Percentiles rank a stretch among this genome's conserved stretches.
Evolutionary conservation across 768 basidiomycete species (phyloP).

Genomic region (Ephemerocybe angulata): DNA sequence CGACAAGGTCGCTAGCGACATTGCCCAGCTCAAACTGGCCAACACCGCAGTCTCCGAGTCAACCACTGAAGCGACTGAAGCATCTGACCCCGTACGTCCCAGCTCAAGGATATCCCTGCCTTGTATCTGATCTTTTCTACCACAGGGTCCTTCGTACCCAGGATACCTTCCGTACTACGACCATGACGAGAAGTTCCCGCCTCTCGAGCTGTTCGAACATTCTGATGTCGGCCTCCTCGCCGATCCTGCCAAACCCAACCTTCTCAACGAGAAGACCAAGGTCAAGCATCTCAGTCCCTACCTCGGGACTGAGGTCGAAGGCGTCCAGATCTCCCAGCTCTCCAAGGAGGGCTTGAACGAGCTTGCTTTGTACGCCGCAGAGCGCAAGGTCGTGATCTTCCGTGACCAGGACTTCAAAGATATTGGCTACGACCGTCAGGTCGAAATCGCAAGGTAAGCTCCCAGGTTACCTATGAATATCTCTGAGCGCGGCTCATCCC

Average conservation of each 20-base stretch:
- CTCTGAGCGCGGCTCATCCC: slow-evolving; percentile 29
- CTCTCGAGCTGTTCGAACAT: slow-evolving; percentile 42
- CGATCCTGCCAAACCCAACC: slow-evolving; percentile 47
- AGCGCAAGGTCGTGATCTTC: slow-evolving; percentile 52
- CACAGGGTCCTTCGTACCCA: slow-evolving; percentile 41
- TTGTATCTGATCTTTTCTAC: not conserved
- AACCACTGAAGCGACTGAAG: not conserved
- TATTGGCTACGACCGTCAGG: slow-evolving; percentile 45
- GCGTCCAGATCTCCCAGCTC: slow-evolving; percentile 51
- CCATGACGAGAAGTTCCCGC: slow-evolving; percentile 45
- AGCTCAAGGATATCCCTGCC: not conserved
- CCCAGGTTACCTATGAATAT: slow-evolving; percentile 9
- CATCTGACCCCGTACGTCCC: not conserved
- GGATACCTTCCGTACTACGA: slow-evolving; percentile 47
- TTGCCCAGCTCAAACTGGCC: slow-evolving; percentile 1
- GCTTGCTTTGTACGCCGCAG: slow-evolving; percentile 46
- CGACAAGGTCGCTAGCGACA: slow-evolving; percentile 16
- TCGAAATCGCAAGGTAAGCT: slow-evolving; percentile 50
- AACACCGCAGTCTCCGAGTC: not conserved
- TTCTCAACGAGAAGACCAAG: slow-evolving; percentile 38
- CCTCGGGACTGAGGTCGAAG: slow-evolving; percentile 47
- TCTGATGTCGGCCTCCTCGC: slow-evolving; percentile 45
- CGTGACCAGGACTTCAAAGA: slow-evolving; percentile 62
- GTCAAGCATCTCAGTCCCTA: slow-evolving; percentile 43
- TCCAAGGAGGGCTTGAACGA: slow-evolving; percentile 49